phyloP scores from a whole-genome alignment of 768 basidiomycete genomes.

The Royoungia palumana region DNA sequence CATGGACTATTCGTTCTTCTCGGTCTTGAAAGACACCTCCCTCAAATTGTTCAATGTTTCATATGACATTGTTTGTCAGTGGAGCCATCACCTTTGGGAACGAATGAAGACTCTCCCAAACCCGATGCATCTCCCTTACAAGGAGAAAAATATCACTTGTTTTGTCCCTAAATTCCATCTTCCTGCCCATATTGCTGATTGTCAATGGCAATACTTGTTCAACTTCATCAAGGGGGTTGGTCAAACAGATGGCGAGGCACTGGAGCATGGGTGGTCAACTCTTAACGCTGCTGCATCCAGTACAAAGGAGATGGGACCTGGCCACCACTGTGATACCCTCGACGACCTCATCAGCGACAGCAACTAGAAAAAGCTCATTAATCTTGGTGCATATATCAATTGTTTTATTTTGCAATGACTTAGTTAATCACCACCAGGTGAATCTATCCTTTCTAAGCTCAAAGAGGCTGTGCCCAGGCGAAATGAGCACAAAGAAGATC shows the following conservation, averaged over 20 bases:
- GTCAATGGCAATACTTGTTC: constrained; percentile 29
- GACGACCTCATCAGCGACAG: constrained; percentile 27
- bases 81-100: background rate
- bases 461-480: constrained; percentile 1
- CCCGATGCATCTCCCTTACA: background rate
- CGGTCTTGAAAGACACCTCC: background rate
- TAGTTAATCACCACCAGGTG: background rate
- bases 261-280: too few relatives aligned
- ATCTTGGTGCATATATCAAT: constrained; percentile 24
- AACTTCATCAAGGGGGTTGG: constrained; percentile 28
- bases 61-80: background rate
- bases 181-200: constrained; percentile 29
- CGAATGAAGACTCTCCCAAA: background rate
- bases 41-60: background rate
- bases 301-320: constrained; percentile 33
- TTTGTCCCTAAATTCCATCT: constrained; percentile 39
- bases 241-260: constrained; percentile 34
- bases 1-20: constrained; percentile 1
- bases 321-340: constrained; percentile 10
- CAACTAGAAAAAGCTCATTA: constrained; percentile 34
- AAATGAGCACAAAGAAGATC: constrained; percentile 7
- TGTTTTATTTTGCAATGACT: too few relatives aligned
- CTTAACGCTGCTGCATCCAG: too few relatives aligned
- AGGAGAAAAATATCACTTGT: constrained; percentile 1
- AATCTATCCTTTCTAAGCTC: background rate